A percentile compares a stretch with the other conserved stretches of the same genome.
Conservation (phyloP, 1,284 basidiomycete genomes). For the Fistulina hepatica region DNA sequence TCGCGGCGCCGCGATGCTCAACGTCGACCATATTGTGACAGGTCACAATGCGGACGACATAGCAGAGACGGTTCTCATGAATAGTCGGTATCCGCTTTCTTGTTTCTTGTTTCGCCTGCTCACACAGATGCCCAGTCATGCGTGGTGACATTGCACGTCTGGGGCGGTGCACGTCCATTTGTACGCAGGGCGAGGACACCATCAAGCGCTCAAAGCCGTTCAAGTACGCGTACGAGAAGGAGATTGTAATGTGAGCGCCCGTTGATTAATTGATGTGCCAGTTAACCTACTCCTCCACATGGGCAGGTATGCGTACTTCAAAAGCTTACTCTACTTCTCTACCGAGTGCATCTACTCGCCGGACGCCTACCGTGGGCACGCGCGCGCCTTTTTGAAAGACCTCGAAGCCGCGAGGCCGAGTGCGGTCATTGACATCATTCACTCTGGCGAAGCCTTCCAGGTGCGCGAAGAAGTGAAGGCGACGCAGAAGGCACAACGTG, state of each 20-base stretch:
- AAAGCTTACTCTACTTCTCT: constrained; percentile 96
- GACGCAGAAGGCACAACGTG: constrained; percentile 70
- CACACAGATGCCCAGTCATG: constrained; percentile 56
- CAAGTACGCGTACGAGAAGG: constrained; percentile 99
- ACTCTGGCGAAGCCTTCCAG: constrained; percentile 87
- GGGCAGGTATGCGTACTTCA: constrained; percentile 94
- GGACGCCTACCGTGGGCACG: constrained; percentile 95
- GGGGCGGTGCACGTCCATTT: constrained; percentile 89
- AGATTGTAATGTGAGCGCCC: constrained; percentile 85
- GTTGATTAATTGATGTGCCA: constrained; percentile 4
- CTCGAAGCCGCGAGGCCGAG: constrained; percentile 89
- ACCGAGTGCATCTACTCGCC: constrained; percentile 99
- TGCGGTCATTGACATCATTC: constrained; percentile 96
- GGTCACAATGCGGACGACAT: constrained; percentile 99
- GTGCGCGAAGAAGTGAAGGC: constrained; percentile 70
- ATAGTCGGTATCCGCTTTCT: constrained; percentile 53
- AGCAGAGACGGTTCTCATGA: constrained; percentile 98
- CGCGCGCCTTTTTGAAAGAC: constrained; percentile 89
- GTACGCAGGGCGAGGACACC: constrained; percentile 87
- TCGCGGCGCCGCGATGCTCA: constrained; percentile 79
- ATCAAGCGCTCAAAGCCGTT: constrained; percentile 97
- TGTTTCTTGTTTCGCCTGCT: constrained; percentile 11
- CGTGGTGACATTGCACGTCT: constrained; percentile 93
- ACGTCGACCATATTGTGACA: constrained; percentile 96
- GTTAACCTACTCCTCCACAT: constrained; percentile 5